Conservation (phyloP, 805 yeast species). For the Wickerhamomyces strasburgensis region DNA sequence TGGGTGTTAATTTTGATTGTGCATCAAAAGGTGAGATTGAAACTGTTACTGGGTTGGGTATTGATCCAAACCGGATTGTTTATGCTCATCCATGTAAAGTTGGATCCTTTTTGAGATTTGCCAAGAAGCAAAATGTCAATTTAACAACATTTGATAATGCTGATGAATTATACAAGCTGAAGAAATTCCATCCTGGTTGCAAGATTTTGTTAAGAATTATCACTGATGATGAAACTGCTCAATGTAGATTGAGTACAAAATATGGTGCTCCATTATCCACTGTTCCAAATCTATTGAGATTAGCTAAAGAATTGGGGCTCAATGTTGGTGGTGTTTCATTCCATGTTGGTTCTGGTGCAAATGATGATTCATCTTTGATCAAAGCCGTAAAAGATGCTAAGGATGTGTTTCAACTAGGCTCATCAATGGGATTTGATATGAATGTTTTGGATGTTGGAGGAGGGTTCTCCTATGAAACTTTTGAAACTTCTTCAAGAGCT, state of each 20-base stretch:
- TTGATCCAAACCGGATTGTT: slow-evolving; percentile 61
- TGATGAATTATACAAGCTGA: slow-evolving; percentile 76
- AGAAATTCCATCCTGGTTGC: slow-evolving; percentile 62
- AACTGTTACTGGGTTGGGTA: slow-evolving; percentile 55
- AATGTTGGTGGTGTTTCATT: slow-evolving; percentile 82
- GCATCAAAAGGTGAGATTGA: slow-evolving; percentile 86
- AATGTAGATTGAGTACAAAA: slow-evolving; percentile 81
- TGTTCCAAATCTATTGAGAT: slow-evolving; percentile 50
- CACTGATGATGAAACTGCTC: slow-evolving; percentile 86
- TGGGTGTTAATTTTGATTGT: slow-evolving; percentile 86
- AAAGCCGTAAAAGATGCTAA: slow-evolving; percentile 73
- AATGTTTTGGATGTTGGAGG: slow-evolving; percentile 84
- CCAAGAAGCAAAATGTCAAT: slow-evolving; percentile 48
- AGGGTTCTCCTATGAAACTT: slow-evolving; percentile 69
- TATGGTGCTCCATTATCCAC: slow-evolving; percentile 71
- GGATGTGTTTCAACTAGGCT: slow-evolving; percentile 57
- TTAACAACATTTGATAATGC: slow-evolving; percentile 87
- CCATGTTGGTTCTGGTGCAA: slow-evolving; percentile 94
- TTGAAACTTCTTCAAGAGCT: slow-evolving; percentile 52
- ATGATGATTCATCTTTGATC: slow-evolving; percentile 58
- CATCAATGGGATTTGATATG: slow-evolving; percentile 42
- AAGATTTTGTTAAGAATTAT: slow-evolving; percentile 72
- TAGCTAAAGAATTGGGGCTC: slow-evolving; percentile 58
- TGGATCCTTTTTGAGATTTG: slow-evolving; percentile 72
- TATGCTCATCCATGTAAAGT: slow-evolving; percentile 95